A percentile compares a stretch with the other conserved stretches of the same genome.
Conservation (phyloP, 176 grass and related monocot species). For the Juncus effusus region DNA sequence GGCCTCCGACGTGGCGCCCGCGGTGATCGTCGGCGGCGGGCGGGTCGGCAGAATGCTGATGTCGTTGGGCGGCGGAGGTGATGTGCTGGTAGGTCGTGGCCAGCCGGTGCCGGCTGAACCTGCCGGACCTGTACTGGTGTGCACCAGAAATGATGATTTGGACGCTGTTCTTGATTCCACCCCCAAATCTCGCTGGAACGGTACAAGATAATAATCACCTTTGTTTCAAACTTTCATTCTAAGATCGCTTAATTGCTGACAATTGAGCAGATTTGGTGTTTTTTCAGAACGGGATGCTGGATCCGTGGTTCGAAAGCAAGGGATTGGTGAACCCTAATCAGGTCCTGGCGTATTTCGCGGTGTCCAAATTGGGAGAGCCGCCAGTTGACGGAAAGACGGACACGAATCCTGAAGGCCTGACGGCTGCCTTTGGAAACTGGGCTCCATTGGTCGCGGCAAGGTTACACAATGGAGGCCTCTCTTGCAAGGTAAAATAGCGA, state of each 20-base stretch:
- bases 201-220: conserved; percentile 32
- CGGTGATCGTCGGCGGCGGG: conserved; percentile 77
- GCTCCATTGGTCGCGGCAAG: conserved; percentile 56
- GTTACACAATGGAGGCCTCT: conserved; percentile 65
- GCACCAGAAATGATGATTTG: conserved; percentile 94
- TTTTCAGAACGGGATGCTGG: conserved; percentile 99
- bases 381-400: conserved; percentile 94
- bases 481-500: conserved; percentile 61
- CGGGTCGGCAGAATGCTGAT: conserved; percentile 60
- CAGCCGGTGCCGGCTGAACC: conserved; percentile 48
- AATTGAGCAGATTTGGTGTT: conserved; percentile 90
- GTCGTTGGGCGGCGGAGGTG: conserved; percentile 45
- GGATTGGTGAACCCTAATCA: conserved; percentile 73
- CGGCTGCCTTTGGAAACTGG: conserved; percentile 81
- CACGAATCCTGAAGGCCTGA: conserved; percentile 78
- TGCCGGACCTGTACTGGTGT: conserved; percentile 65
- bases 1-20: conserved; percentile 42
- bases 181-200: conserved; percentile 67
- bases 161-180: conserved; percentile 80
- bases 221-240: background rate
- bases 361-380: conserved; percentile 76
- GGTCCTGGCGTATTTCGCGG: conserved; percentile 84
- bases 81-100: conserved; percentile 61
- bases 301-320: conserved; percentile 90
- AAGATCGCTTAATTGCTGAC: conserved; percentile 20